A percentile compares a stretch with the other conserved stretches of the same genome.
Evolutionary conservation across 768 basidiomycete species (phyloP).

Genomic region (Serendipita sp.): DNA sequence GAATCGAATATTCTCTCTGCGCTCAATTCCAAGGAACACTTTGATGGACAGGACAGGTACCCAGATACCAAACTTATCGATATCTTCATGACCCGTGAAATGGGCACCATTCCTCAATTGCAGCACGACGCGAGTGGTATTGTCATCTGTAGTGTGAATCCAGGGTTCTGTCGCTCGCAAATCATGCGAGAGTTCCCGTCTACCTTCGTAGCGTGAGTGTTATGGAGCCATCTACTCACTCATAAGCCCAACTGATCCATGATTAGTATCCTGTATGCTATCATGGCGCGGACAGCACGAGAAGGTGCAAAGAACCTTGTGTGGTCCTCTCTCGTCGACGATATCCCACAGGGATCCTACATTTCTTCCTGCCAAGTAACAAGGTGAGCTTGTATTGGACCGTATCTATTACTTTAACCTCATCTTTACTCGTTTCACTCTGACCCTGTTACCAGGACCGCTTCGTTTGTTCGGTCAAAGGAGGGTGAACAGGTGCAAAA

Average conservation of each 20-base stretch:
- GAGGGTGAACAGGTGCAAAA: neutral
- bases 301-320: neutral
- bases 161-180: slow-evolving; percentile 8
- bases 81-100: neutral
- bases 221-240: neutral
- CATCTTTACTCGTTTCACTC: neutral
- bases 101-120: neutral
- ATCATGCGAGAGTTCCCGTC: neutral
- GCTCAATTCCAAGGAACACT: neutral
- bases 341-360: neutral
- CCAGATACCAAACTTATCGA: neutral
- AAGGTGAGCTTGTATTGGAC: neutral
- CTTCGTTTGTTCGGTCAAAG: neutral
- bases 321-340: neutral
- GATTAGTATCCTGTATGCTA: neutral
- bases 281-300: neutral
- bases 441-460: neutral
- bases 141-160: slow-evolving; percentile 7
- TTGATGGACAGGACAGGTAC: neutral
- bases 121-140: neutral
- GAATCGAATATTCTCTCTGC: slow-evolving; percentile 5
- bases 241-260: neutral
- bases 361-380: neutral
- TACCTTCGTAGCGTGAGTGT: neutral
- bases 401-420: too few species aligned